phyloP scores from a whole-genome alignment of 108 stramenopile genomes.

The Fistulifera solaris region DNA sequence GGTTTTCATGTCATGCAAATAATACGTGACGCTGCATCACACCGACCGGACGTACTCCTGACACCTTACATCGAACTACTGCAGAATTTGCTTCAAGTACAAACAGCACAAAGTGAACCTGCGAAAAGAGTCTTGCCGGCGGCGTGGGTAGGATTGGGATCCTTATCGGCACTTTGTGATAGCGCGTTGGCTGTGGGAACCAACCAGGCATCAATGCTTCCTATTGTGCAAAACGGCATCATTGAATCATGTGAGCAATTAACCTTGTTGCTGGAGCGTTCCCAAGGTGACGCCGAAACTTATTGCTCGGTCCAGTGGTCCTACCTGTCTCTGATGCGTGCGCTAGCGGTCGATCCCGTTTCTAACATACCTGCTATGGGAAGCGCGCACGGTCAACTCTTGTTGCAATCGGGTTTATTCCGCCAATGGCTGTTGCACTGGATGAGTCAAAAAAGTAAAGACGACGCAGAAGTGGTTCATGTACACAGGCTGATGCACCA shows the following conservation, averaged over 20 bases:
- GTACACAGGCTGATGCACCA: neutral
- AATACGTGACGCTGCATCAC: constrained; percentile 9
- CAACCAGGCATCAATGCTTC: neutral
- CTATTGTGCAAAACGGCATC: constrained; percentile 1
- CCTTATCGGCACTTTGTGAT: constrained; percentile 12
- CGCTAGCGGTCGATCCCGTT: too few species aligned
- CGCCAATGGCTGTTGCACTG: constrained; percentile 10
- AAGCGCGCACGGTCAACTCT: constrained; percentile 8
- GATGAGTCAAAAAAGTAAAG: neutral
- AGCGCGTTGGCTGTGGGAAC: too few species aligned
- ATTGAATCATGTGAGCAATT: constrained; percentile 7
- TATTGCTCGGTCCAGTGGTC: too few species aligned
- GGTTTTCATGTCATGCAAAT: constrained; percentile 11
- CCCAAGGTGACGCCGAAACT: neutral
- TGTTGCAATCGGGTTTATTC: constrained; percentile 22
- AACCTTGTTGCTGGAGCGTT: constrained; percentile 3
- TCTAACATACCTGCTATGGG: neutral
- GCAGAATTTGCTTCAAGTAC: constrained; percentile 9
- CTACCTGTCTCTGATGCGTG: too few species aligned
- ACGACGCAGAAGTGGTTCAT: neutral
- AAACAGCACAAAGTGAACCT: constrained; percentile 4
- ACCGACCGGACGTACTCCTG: neutral
- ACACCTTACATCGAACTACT: constrained; percentile 4
- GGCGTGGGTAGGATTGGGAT: constrained; percentile 10
- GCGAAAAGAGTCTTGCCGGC: constrained; percentile 6